Percentiles rank a stretch among this genome's conserved stretches.
phyloP scores from a whole-genome alignment of 495 filamentous ascomycete genomes.

The Penicillium bialowiezense region DNA sequence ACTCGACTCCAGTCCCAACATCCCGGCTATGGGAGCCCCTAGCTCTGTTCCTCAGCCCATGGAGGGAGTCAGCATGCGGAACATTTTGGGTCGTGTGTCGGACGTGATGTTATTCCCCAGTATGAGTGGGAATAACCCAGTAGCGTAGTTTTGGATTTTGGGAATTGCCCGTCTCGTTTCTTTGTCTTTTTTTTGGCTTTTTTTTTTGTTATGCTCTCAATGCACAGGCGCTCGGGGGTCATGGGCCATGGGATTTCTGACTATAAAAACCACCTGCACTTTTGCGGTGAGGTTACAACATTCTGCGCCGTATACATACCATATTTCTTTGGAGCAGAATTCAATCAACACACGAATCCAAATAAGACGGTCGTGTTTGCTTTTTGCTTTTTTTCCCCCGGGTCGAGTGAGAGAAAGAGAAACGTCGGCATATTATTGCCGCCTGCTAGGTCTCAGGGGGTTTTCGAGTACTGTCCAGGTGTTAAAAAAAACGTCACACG shows the following conservation, averaged over 20 bases:
- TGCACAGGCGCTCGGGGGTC: neutral
- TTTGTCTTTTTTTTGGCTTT: neutral
- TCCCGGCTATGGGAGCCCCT: slow-evolving; percentile 9
- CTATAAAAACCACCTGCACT: neutral
- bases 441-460: neutral
- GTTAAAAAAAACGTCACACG: neutral
- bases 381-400: no score
- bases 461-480: neutral
- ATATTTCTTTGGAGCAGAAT: neutral
- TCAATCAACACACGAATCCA: neutral
- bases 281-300: neutral
- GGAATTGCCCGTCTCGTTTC: neutral
- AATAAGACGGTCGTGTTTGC: neutral
- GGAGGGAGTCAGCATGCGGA: slow-evolving; percentile 26
- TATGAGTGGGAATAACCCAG: slow-evolving; percentile 23
- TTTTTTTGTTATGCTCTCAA: neutral
- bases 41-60: neutral
- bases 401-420: neutral
- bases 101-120: slow-evolving; percentile 44
- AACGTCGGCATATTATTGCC: neutral
- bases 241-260: neutral
- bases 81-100: slow-evolving; percentile 34
- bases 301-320: neutral
- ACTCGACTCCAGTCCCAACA: slow-evolving; percentile 9
- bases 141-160: neutral